Evolutionary conservation across 1,284 basidiomycete genomes (phyloP).

Genomic region (Fistulinella cinereoalba): DNA sequence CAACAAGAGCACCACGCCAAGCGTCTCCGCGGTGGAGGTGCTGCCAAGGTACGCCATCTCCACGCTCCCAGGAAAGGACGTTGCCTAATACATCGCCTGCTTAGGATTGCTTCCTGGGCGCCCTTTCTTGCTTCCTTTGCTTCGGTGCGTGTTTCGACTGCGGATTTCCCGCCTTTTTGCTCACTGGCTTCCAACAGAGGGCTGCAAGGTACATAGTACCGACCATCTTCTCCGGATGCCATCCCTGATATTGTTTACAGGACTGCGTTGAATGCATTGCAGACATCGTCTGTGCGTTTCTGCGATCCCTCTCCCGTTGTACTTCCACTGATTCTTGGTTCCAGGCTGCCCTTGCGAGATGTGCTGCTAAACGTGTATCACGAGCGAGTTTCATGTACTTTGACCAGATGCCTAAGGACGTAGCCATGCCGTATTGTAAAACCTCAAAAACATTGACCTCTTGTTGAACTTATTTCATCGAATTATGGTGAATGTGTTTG

Average conservation of each 20-base stretch:
- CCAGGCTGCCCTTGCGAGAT: constrained; percentile 35
- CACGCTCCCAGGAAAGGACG: neutral
- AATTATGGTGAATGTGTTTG: neutral
- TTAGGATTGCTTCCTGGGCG: constrained; percentile 51
- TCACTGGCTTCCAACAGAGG: constrained; percentile 20
- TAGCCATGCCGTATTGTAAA: constrained; percentile 12
- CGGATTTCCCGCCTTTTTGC: neutral
- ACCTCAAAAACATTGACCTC: neutral
- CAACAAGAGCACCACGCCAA: constrained; percentile 41
- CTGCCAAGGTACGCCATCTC: constrained; percentile 36
- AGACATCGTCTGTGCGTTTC: constrained; percentile 31
- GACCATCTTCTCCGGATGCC: too few relatives aligned
- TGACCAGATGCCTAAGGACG: constrained; percentile 4
- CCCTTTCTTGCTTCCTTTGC: constrained; percentile 50
- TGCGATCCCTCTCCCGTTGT: neutral
- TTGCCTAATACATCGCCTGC: constrained; percentile 4
- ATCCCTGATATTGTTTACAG: constrained; percentile 14
- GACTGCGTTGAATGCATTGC: constrained; percentile 30
- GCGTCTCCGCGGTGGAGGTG: constrained; percentile 51
- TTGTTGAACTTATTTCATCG: neutral
- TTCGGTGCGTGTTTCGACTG: constrained; percentile 42
- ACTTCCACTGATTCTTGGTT: constrained; percentile 4
- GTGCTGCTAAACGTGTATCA: constrained; percentile 24
- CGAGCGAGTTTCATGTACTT: constrained; percentile 3
- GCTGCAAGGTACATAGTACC: constrained; percentile 30